Percentiles rank a stretch among this genome's conserved stretches.
Evolutionary conservation across 2,329 filamentous ascomycete species (phyloP).

Genomic region (Thielaviopsis populi): DNA sequence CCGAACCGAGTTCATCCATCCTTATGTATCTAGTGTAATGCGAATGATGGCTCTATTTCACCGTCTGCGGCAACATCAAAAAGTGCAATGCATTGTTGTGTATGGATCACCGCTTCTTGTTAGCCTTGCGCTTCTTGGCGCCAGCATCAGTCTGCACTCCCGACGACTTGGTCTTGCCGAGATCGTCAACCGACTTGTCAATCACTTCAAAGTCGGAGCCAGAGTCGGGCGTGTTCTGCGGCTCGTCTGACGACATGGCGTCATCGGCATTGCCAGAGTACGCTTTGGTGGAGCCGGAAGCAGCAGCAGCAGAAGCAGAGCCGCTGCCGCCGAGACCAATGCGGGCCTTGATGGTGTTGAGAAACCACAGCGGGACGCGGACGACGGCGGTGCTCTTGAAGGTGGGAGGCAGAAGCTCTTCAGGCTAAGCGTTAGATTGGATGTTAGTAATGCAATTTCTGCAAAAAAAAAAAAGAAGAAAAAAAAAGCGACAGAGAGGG

Average conservation of each 20-base stretch:
- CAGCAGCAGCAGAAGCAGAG: neutral
- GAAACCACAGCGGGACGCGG: conserved; percentile 59
- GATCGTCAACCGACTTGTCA: conserved; percentile 35
- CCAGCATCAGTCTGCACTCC: conserved; percentile 31
- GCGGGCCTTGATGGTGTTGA: conserved; percentile 37
- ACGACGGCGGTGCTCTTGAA: conserved; percentile 71
- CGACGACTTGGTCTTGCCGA: conserved; percentile 31
- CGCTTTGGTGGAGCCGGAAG: conserved; percentile 20
- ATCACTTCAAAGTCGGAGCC: conserved; percentile 48
- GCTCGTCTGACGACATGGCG: conserved; percentile 29
- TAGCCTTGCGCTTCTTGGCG: conserved; percentile 36
- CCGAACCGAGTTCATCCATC: neutral
- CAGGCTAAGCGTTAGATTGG: conserved; percentile 39
- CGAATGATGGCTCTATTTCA: neutral
- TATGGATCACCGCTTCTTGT: conserved; percentile 34
- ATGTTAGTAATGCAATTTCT: neutral
- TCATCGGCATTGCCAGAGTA: conserved; percentile 27
- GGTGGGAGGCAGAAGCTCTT: conserved; percentile 64
- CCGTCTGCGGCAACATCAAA: neutral
- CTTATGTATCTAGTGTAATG: neutral
- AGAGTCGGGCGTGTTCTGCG: conserved; percentile 37
- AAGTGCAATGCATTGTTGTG: neutral
- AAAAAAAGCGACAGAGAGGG: neutral
- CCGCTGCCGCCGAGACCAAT: conserved; percentile 24
- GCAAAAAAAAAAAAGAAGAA: neutral